Evolutionary conservation across 2,329 filamentous ascomycete genomes (phyloP).

Genomic region (Dactylellina parvicollis): DNA sequence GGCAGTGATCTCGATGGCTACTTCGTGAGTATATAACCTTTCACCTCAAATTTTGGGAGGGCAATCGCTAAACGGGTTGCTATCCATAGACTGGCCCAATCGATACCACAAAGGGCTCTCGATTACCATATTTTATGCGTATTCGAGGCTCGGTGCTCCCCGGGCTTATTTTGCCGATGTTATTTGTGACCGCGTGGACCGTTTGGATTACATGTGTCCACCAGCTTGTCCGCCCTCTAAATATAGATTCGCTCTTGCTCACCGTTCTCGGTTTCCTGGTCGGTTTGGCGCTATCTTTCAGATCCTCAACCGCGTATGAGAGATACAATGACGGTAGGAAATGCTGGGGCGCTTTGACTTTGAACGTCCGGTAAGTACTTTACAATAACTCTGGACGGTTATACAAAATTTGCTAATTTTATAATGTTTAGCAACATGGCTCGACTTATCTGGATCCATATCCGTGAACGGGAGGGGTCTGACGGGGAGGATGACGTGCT

Average conservation of each 20-base stretch:
- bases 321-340: slow-evolving; percentile 73
- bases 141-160: slow-evolving; percentile 80
- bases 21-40: slow-evolving; percentile 26
- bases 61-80: neutral
- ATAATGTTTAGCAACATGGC: slow-evolving; percentile 65
- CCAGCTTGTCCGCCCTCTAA: slow-evolving; percentile 64
- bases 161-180: slow-evolving; percentile 76
- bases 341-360: slow-evolving; percentile 70
- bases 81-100: slow-evolving; percentile 67
- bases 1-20: slow-evolving; percentile 51
- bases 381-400: neutral
- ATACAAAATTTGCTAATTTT: neutral
- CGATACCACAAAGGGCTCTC: slow-evolving; percentile 77
- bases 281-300: slow-evolving; percentile 79
- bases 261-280: slow-evolving; percentile 85
- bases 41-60: neutral
- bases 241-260: slow-evolving; percentile 74
- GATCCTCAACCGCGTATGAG: slow-evolving; percentile 80
- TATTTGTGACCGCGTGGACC: slow-evolving; percentile 72
- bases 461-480: slow-evolving; percentile 69
- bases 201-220: slow-evolving; percentile 71
- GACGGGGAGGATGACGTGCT: slow-evolving; percentile 74
- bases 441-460: slow-evolving; percentile 84
- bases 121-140: slow-evolving; percentile 78
- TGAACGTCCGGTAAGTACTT: slow-evolving; percentile 60